phyloP scores from a whole-genome alignment of 768 basidiomycete genomes.

The Suillus occidentalis region DNA sequence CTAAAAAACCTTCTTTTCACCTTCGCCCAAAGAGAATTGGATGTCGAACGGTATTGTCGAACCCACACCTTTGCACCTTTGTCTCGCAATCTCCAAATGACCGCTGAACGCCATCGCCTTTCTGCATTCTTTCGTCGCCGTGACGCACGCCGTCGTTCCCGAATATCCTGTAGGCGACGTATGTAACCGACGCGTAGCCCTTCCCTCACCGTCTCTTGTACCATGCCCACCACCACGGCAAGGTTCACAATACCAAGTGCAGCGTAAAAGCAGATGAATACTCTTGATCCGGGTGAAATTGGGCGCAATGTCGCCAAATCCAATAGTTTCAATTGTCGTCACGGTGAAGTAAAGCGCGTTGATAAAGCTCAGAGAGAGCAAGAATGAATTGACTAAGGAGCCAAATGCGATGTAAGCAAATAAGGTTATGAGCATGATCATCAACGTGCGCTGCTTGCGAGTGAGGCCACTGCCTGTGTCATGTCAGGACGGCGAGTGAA shows the following conservation, averaged over 20 bases:
- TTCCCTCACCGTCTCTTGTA: slow-evolving; percentile 73
- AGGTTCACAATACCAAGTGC: slow-evolving; percentile 62
- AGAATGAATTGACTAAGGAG: slow-evolving; percentile 54
- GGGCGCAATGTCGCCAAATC: slow-evolving; percentile 78
- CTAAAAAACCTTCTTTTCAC: slow-evolving; percentile 13
- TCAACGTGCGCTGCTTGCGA: slow-evolving; percentile 74
- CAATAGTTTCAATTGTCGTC: slow-evolving; percentile 69
- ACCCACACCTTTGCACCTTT: slow-evolving; percentile 56
- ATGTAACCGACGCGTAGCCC: slow-evolving; percentile 66
- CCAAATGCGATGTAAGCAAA: slow-evolving; percentile 76
- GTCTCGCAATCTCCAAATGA: slow-evolving; percentile 62
- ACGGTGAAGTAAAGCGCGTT: slow-evolving; percentile 79
- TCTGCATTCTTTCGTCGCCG: slow-evolving; percentile 46
- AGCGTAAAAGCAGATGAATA: slow-evolving; percentile 61
- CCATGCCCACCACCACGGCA: slow-evolving; percentile 61
- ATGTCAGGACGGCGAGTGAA: slow-evolving; percentile 3
- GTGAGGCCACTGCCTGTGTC: slow-evolving; percentile 73
- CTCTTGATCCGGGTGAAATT: slow-evolving; percentile 46
- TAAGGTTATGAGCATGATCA: slow-evolving; percentile 74
- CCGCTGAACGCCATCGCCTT: slow-evolving; percentile 56
- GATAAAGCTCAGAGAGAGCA: slow-evolving; percentile 58
- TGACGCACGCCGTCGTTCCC: slow-evolving; percentile 43
- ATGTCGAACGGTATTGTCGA: slow-evolving; percentile 4
- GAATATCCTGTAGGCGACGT: slow-evolving; percentile 49
- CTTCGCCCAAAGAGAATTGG: slow-evolving; percentile 13